phyloP scores from a whole-genome alignment of 345 rosid species.

The Leavenworthia alabamica region DNA sequence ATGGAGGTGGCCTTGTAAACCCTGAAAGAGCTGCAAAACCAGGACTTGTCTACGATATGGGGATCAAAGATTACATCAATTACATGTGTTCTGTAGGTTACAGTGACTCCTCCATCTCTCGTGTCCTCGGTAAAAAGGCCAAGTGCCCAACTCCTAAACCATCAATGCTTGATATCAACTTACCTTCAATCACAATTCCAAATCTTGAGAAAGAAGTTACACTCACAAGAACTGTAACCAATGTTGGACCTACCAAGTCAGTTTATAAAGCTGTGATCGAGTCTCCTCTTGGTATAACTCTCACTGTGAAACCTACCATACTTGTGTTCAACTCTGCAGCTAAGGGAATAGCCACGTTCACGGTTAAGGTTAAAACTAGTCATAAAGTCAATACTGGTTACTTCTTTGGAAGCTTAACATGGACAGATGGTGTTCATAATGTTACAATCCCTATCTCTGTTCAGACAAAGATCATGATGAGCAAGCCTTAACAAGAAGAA shows the following conservation, averaged over 20 bases:
- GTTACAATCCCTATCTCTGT: slow-evolving; percentile 41
- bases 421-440: slow-evolving; percentile 31
- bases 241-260: slow-evolving; percentile 15
- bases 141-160: slow-evolving; percentile 17
- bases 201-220: slow-evolving; percentile 10
- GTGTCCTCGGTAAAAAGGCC: slow-evolving; percentile 15
- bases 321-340: slow-evolving; percentile 1
- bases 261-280: slow-evolving; percentile 13
- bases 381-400: slow-evolving; percentile 32
- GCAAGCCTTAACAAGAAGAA: background rate
- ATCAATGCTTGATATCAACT: slow-evolving; percentile 32
- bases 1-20: slow-evolving; percentile 54
- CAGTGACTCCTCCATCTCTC: slow-evolving; percentile 36
- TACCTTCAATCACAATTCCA: slow-evolving; percentile 36
- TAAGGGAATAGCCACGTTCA: background rate
- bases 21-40: slow-evolving; percentile 51
- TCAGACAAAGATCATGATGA: slow-evolving; percentile 22
- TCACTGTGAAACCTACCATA: slow-evolving; percentile 14
- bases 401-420: slow-evolving; percentile 41
- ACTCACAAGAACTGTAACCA: slow-evolving; percentile 3
- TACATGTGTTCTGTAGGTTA: slow-evolving; percentile 48
- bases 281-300: slow-evolving; percentile 13
- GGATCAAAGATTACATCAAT: slow-evolving; percentile 32
- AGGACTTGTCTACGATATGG: slow-evolving; percentile 56
- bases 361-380: slow-evolving; percentile 19